phyloP scores from a whole-genome alignment of 2,329 filamentous ascomycete species.

The Pestalotiopsis fici region DNA sequence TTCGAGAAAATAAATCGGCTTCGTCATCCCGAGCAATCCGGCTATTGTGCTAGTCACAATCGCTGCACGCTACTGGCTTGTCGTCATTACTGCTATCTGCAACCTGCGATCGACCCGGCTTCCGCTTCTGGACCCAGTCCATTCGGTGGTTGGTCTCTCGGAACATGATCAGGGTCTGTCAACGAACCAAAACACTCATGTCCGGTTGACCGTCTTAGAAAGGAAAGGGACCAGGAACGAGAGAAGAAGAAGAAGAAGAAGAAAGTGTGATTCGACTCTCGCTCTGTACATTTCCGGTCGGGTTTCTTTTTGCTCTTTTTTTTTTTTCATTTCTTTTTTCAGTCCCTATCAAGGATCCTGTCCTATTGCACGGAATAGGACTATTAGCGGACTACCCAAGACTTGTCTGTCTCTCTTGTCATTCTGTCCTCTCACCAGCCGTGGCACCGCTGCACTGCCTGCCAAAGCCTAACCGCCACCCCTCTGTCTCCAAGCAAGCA shows the following conservation, averaged over 20 bases:
- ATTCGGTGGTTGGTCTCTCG: conserved; percentile 28
- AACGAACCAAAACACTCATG: conserved; percentile 10
- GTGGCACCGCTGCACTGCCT: background rate
- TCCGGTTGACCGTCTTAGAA: conserved; percentile 18
- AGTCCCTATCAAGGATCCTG: background rate
- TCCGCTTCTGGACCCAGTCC: conserved; percentile 21
- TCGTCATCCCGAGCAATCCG: background rate
- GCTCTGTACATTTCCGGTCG: background rate
- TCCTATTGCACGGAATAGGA: background rate
- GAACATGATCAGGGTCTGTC: background rate
- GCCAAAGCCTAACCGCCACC: background rate
- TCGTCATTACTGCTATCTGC: background rate
- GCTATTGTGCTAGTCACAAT: background rate
- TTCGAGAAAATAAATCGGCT: background rate
- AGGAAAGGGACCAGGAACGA: background rate
- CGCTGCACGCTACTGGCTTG: background rate
- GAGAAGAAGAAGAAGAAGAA: background rate
- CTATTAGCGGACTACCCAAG: background rate
- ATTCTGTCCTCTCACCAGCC: background rate
- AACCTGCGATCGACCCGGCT: conserved; percentile 25
- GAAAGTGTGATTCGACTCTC: background rate
- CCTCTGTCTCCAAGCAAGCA: background rate
- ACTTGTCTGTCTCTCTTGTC: background rate
- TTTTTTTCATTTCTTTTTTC: background rate
- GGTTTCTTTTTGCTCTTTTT: background rate